Conservation (phyloP, 306 rosid species). For the Geum urbanum region DNA sequence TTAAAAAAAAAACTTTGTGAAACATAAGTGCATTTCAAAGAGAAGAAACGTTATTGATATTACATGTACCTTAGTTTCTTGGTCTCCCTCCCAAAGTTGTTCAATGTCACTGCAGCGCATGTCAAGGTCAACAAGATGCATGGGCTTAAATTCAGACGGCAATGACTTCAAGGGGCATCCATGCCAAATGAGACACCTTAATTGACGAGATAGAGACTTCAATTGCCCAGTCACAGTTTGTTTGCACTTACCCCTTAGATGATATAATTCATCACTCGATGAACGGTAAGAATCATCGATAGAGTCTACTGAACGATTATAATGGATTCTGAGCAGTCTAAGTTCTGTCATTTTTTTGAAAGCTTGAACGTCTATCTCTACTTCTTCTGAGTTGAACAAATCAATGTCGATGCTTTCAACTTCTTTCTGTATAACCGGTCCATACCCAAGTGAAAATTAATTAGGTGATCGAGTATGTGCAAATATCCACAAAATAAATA, state of each 20-base stretch:
- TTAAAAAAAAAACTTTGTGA: too few species aligned
- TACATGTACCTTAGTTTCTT: too few species aligned
- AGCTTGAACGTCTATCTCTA: constrained; percentile 17
- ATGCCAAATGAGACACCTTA: constrained; percentile 25
- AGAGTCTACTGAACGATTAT: background rate
- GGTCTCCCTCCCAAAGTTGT: constrained; percentile 10
- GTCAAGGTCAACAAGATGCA: constrained; percentile 21
- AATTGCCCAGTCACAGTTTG: background rate
- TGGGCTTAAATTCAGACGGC: constrained; percentile 1
- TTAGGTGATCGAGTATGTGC: too few species aligned
- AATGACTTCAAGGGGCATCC: constrained; percentile 17
- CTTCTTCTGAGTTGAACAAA: too few species aligned
- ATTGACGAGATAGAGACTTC: background rate
- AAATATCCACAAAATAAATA: background rate
- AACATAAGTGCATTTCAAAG: too few species aligned
- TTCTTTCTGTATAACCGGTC: background rate
- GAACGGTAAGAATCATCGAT: background rate
- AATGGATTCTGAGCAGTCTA: constrained; percentile 15
- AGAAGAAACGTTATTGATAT: too few species aligned
- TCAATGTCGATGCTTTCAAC: constrained; percentile 17
- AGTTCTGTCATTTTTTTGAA: constrained; percentile 23
- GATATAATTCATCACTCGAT: background rate
- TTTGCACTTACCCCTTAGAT: background rate
- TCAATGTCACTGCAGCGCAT: background rate
- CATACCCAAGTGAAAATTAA: too few species aligned